A percentile compares a stretch with the other conserved stretches of the same genome.
Evolutionary conservation across 805 yeast species (phyloP).

Genomic region (Candida chauliodis): DNA sequence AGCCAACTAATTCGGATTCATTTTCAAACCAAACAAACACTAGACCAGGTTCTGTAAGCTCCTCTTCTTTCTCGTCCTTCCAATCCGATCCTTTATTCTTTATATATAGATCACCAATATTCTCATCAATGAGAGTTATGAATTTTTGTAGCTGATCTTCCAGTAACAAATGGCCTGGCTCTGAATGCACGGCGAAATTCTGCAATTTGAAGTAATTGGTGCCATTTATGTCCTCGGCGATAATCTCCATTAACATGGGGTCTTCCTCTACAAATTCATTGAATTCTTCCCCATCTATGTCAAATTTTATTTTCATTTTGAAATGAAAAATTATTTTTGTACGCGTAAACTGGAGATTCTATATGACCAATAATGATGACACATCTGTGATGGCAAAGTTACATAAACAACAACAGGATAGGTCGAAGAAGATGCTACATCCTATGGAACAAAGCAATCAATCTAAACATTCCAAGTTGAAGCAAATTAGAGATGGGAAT

Average conservation of each 20-base stretch:
- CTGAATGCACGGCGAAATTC: neutral
- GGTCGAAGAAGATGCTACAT: conserved; percentile 13
- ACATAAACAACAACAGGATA: conserved; percentile 16
- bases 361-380: too few relatives aligned
- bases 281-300: conserved; percentile 3
- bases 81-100: conserved; percentile 34
- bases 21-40: conserved; percentile 35
- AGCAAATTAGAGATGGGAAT: conserved; percentile 22
- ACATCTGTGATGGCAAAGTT: conserved; percentile 12
- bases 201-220: conserved; percentile 2
- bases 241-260: conserved; percentile 12
- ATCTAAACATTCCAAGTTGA: conserved; percentile 21
- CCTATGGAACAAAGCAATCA: conserved; percentile 17
- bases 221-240: conserved; percentile 12
- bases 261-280: conserved; percentile 16
- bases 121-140: conserved; percentile 22
- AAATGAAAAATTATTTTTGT: neutral
- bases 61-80: conserved; percentile 40
- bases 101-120: conserved; percentile 25
- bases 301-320: conserved; percentile 5
- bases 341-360: too few relatives aligned
- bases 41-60: conserved; percentile 47
- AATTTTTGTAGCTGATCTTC: conserved; percentile 12
- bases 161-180: conserved; percentile 6
- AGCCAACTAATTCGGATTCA: conserved; percentile 29